Base-by-base conservation (phyloP, 495 filamentous ascomycete species). In the Trichoderma reesei region DNA sequence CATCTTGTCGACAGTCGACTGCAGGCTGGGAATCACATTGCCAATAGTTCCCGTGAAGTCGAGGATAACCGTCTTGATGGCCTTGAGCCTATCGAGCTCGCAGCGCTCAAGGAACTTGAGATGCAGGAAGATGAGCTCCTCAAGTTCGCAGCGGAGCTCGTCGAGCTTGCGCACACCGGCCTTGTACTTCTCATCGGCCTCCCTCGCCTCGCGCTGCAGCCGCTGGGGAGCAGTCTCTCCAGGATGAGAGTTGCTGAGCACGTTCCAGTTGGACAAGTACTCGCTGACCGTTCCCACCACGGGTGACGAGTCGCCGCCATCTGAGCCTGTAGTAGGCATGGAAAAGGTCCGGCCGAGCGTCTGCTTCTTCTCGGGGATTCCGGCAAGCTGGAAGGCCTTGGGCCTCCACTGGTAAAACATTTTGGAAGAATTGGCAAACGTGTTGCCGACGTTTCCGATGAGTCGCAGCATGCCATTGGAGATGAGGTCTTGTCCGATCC, bases 31-130 rank as follows among this genome's bases (percentile, higher is more conserved):
- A 69, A 99, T 98, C 68, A 97, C 92, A 69, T 99, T 98, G 81
- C 92, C 94, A 74, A 99, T 90, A 34, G 94, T 91, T 16, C 94
- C 95, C 26, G 95, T 96, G 76, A 98, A 98, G 75, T 99, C 94
- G 39, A 99, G 83, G 62, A 99, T 87, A 26, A 99, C 94, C 31
- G 94, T 89, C 79, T 98, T 98, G 78, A 98, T 96, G 26, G 94
- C 94, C 80, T 95, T 97, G 44, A 99, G 83, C 51, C 94, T 84
- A 73, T 99, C 94, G 44, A 97, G 78, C 75, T 99, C 94, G 72
- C 94, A 99, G 67, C 93, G 91, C 79, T 99, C 94, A 83, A 99
- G 91, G 75, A 96, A 98, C 70, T 85, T 91, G 63, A 99, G 79
- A 67, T 98, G 92, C 38, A 90, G 83, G 65, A 95, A 86, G 73